Conservation (phyloP, 1,139 yeast species). For the Meyerozyma smithsonii region DNA sequence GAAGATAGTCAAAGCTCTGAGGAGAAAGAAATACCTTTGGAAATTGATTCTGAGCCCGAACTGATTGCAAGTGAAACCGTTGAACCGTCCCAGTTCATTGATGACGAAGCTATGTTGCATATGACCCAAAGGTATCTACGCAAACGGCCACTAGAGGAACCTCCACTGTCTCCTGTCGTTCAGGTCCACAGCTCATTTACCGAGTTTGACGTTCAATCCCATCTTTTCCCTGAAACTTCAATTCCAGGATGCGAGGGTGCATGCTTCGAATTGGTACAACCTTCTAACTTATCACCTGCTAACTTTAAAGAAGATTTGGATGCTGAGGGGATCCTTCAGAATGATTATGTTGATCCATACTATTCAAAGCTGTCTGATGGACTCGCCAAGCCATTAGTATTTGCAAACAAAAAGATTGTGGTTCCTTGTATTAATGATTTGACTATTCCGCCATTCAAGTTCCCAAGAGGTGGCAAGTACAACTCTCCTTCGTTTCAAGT, state of each 20-base stretch:
- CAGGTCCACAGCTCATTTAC: constrained; percentile 1
- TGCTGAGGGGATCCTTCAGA: constrained; percentile 41
- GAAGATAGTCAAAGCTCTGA: neutral
- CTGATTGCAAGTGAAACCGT: too few species aligned
- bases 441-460: constrained; percentile 9
- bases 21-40: neutral
- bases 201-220: neutral
- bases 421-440: constrained; percentile 25
- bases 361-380: constrained; percentile 51
- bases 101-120: neutral
- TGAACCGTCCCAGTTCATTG: neutral
- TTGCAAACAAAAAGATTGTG: constrained; percentile 61
- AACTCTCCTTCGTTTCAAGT: neutral
- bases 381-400: constrained; percentile 51
- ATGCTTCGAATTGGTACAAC: constrained; percentile 17
- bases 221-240: neutral
- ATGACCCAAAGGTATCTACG: neutral
- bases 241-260: neutral
- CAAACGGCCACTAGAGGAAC: neutral
- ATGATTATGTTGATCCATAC: constrained; percentile 59
- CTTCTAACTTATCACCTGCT: constrained; percentile 16
- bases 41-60: neutral
- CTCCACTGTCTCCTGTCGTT: constrained; percentile 1
- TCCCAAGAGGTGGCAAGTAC: neutral
- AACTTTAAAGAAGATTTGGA: constrained; percentile 35